Base-by-base conservation (phyloP, 129 eudicot species). In the Flaveria brownii region DNA sequence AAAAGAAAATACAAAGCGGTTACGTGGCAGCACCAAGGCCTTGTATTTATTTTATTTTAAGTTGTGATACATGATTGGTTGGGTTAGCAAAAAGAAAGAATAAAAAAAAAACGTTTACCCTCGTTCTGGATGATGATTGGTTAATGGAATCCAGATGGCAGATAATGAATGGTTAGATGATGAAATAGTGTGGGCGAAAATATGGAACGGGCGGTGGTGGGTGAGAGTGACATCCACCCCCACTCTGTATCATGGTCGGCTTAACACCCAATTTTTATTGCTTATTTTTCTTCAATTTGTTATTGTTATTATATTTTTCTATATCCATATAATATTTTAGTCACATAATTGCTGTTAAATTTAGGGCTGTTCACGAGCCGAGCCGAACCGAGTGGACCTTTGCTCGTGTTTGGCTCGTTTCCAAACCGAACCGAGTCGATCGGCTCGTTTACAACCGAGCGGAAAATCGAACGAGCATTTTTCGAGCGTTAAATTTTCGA, bases 161-260 rank as follows among this genome's bases (percentile, higher is more conserved):
- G 6, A 42, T 42, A 22, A 9, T 0, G 10, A 3, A 60, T 52
- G 79, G 73, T 50, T 72, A 56, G 73, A 66, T 41, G 64, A 64
- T 28, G 9, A 49, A 66, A 50, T 4, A 36, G 22, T 42, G 75
- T 78, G 36, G 70, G 51, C 76, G 42, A 70, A 3, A 2, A 57
- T 36, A 36, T 70, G 71, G 6, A 18, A 42, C 73, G 75, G 84
- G 1, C 84, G 84, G 84, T 80, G 80, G 80, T 80, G 36, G 84
- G 71, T 80, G 84, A 80, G 14, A 74, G 63, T 47, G 80, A 80
- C 68, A 61, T 33, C 51, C 28, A 70, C 36, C n/a, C 60, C 74
- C 17, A 68, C 61, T 54, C 13, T 36, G 18, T 55, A 43, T 78
- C 77, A 46, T 78, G 71, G 64, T 78, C 82, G 77, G 80, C 45